These are phyloP conservation scores for Madurella mycetomatis DNA, from an alignment of 2,329 filamentous ascomycete species.

Conservation along the genomic window DNA sequence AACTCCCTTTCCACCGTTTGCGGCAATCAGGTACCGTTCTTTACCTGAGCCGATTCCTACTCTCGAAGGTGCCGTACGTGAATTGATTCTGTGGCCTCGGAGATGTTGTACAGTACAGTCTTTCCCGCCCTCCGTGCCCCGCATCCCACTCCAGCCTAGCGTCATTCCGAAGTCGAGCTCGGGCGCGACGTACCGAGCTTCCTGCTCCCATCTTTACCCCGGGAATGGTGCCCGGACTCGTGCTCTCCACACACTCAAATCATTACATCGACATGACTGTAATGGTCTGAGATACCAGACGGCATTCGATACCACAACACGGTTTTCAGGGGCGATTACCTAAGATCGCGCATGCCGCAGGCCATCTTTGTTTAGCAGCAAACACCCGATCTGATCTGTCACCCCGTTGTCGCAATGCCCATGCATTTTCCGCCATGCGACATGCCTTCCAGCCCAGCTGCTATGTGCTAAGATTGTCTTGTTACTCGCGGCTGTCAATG, in stretches of 20 bases:
- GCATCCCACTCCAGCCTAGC: conserved; percentile 2
- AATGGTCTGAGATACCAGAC: conserved; percentile 1
- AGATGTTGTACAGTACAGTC: neutral
- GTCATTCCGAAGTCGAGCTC: neutral
- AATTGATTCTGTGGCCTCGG: too few relatives aligned
- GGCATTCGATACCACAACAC: neutral
- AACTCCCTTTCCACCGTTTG: too few relatives aligned
- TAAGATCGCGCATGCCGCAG: too few relatives aligned
- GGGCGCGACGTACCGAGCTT: conserved; percentile 7
- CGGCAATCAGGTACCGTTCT: too few relatives aligned
- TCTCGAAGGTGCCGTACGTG: too few relatives aligned
- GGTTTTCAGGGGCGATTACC: too few relatives aligned
- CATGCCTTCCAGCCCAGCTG: neutral
- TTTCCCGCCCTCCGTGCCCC: conserved; percentile 9
- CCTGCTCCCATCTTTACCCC: conserved; percentile 3
- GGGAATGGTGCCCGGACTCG: neutral
- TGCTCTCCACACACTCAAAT: neutral
- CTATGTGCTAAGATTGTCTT: conserved; percentile 1
- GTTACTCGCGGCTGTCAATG: conserved; percentile 1
- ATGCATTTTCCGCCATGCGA: neutral
- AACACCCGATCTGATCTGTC: neutral
- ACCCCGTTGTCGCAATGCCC: conserved; percentile 1
- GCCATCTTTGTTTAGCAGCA: neutral
- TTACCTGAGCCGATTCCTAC: too few relatives aligned
- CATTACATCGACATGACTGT: conserved; percentile 14